A percentile compares a stretch with the other conserved stretches of the same genome.
These are phyloP conservation scores for Lizonia empirigonia DNA, from an alignment of 2,329 filamentous ascomycete species.

Conservation along the genomic window DNA sequence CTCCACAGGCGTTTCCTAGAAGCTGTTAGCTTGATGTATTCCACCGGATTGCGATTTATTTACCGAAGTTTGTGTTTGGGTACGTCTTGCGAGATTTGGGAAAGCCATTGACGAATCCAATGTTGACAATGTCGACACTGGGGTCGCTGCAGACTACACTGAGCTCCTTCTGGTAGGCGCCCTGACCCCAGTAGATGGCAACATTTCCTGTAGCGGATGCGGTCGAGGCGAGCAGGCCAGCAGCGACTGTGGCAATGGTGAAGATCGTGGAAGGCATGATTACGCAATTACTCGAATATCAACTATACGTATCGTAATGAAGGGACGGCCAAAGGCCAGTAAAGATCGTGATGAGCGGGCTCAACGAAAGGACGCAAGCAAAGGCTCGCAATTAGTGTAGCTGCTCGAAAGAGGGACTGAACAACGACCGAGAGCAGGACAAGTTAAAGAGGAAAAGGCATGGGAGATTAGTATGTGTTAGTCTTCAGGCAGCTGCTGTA, in stretches of 20 bases:
- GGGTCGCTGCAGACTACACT: constrained; percentile 58
- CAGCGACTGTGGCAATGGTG: constrained; percentile 41
- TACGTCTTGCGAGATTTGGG: constrained; percentile 55
- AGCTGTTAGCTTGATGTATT: neutral
- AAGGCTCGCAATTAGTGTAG: constrained; percentile 44
- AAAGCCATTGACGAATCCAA: constrained; percentile 62
- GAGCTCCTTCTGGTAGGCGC: constrained; percentile 55
- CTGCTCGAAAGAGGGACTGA: constrained; percentile 41
- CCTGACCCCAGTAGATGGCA: constrained; percentile 63
- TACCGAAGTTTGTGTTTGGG: constrained; percentile 62
- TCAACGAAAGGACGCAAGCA: constrained; percentile 64
- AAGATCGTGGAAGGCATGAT: constrained; percentile 47
- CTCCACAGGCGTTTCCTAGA: constrained; percentile 52
- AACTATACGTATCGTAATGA: constrained; percentile 39
- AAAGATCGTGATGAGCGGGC: constrained; percentile 47
- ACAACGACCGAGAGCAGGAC: constrained; percentile 28
- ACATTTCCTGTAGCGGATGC: constrained; percentile 55
- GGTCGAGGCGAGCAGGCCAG: constrained; percentile 43
- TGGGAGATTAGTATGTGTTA: constrained; percentile 38
- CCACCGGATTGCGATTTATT: neutral
- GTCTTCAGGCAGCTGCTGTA: constrained; percentile 26
- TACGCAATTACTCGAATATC: constrained; percentile 33
- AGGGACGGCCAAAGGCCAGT: constrained; percentile 48
- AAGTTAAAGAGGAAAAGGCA: constrained; percentile 30
- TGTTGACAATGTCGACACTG: constrained; percentile 60